Evolutionary conservation across 768 basidiomycete species (phyloP).

Genomic region (Lentinula lateritia): DNA sequence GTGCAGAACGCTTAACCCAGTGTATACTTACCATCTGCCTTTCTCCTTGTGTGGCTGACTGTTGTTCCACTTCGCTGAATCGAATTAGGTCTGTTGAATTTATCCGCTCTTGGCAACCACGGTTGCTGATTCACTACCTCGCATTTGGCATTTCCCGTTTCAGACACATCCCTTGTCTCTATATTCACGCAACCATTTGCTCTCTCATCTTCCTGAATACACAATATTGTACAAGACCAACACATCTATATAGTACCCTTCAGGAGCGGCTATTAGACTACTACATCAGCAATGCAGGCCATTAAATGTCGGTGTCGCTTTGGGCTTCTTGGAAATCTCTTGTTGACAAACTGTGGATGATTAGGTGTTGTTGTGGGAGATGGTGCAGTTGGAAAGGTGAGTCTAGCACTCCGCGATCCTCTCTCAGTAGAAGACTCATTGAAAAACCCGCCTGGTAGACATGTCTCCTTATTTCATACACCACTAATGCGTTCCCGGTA

Average conservation of each 20-base stretch:
- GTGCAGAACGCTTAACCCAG: background rate
- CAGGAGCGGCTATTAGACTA: conserved; percentile 3
- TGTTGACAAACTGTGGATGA: conserved; percentile 24
- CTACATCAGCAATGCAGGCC: conserved; percentile 62
- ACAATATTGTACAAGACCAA: conserved; percentile 1
- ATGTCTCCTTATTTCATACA: conserved; percentile 98
- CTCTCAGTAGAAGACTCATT: background rate
- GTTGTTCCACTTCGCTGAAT: background rate
- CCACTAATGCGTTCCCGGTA: conserved; percentile 95
- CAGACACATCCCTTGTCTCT: conserved; percentile 8
- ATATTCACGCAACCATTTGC: background rate
- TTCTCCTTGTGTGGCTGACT: background rate
- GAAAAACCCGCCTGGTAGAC: conserved; percentile 48
- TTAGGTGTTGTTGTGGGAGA: conserved; percentile 96
- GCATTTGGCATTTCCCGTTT: background rate
- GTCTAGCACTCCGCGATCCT: conserved; percentile 16
- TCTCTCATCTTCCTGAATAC: background rate
- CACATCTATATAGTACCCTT: conserved; percentile 3
- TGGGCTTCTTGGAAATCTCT: conserved; percentile 11
- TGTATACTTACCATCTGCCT: conserved; percentile 3
- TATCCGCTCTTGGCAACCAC: background rate
- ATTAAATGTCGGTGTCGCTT: conserved; percentile 71
- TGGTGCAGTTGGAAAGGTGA: conserved; percentile 96
- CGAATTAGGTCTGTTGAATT: background rate
- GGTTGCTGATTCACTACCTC: background rate